Evolutionary conservation across 148 eudicot species (phyloP).

Genomic region (Dianthus caryophyllus): DNA sequence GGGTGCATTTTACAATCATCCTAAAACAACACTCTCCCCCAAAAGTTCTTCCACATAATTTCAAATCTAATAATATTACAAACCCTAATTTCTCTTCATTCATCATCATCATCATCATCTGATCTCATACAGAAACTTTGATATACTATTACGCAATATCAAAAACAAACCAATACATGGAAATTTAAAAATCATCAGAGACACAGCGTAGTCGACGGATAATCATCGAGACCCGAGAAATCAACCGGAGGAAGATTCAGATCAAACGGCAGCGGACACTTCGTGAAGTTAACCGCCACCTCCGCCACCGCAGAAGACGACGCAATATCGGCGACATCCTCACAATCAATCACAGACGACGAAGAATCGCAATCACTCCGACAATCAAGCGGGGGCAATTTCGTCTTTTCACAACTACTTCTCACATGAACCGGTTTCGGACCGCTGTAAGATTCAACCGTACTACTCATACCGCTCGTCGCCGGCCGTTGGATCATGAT

Average conservation of each 20-base stretch:
- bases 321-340: constrained; percentile 28
- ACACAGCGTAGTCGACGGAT: background rate
- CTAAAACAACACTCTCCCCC: too few relatives aligned
- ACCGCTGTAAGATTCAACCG: constrained; percentile 57
- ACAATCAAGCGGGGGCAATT: constrained; percentile 26
- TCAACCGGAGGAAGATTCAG: background rate
- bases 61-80: too few relatives aligned
- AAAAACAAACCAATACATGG: too few relatives aligned
- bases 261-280: background rate
- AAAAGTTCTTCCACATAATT: background rate
- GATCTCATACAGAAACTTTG: too few relatives aligned
- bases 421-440: constrained; percentile 19
- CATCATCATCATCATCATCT: too few relatives aligned
- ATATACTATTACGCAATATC: too few relatives aligned
- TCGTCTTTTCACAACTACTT: background rate
- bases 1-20: too few relatives aligned
- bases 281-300: background rate
- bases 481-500: constrained; percentile 42
- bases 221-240: too few relatives aligned
- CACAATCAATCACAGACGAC: constrained; percentile 41
- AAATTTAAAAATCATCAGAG: background rate
- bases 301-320: constrained; percentile 30
- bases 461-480: constrained; percentile 59
- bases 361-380: constrained; percentile 59
- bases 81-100: too few relatives aligned